phyloP scores from a whole-genome alignment of 78 protist genomes.

The Speleostelium caveatum region DNA sequence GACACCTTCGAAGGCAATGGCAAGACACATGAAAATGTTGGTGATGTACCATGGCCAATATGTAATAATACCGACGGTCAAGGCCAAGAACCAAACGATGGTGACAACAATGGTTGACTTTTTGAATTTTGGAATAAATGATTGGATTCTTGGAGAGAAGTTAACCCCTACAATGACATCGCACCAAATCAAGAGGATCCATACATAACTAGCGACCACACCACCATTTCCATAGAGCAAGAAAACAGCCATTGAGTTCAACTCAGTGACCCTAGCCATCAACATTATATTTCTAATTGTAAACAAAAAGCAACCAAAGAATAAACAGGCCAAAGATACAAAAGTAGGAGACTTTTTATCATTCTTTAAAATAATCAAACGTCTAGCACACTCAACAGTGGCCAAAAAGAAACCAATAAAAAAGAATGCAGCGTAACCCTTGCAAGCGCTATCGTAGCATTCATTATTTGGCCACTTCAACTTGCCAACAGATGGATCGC shows the following conservation, averaged over 20 bases:
- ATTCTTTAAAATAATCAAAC: conserved; percentile 6
- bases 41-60: conserved; percentile 23
- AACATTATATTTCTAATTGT: background rate
- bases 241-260: background rate
- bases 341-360: conserved; percentile 11
- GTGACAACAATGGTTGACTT: background rate
- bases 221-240: conserved; percentile 9
- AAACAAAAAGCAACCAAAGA: background rate
- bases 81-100: background rate
- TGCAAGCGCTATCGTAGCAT: conserved; percentile 6
- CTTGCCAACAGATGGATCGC: conserved; percentile 27
- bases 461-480: background rate
- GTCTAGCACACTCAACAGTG: background rate
- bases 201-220: conserved; percentile 2
- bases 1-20: background rate
- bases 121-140: background rate
- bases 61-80: conserved; percentile 18
- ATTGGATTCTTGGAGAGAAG: conserved; percentile 18
- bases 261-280: conserved; percentile 12
- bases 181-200: conserved; percentile 33
- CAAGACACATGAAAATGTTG: background rate
- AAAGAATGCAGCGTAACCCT: background rate
- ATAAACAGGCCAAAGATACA: background rate
- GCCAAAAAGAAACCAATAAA: background rate
- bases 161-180: conserved; percentile 21